phyloP scores from a whole-genome alignment of 2,329 filamentous ascomycete genomes.

The Fusarium stilboides region DNA sequence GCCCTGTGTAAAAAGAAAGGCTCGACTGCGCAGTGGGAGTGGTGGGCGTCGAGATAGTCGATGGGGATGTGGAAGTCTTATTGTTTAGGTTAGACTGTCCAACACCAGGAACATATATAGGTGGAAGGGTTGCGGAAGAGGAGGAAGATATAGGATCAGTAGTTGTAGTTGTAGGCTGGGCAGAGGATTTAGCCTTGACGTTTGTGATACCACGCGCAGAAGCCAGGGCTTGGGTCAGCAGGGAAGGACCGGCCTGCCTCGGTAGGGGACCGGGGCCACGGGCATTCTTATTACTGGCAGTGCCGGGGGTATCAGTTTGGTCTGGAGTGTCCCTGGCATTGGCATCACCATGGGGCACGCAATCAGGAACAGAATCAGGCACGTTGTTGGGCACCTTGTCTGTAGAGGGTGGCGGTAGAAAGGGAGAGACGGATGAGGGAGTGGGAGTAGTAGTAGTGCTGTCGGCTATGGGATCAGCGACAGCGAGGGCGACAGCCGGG shows the following conservation, averaged over 20 bases:
- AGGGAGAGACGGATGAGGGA: constrained; percentile 42
- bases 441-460: constrained; percentile 44
- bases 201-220: constrained; percentile 68
- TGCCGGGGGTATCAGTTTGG: constrained; percentile 29
- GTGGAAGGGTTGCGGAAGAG: constrained; percentile 19
- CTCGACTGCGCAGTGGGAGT: constrained; percentile 24
- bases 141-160: constrained; percentile 33
- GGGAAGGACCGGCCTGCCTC: constrained; percentile 66
- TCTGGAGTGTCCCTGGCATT: constrained; percentile 41
- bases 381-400: constrained; percentile 47
- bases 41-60: constrained; percentile 28
- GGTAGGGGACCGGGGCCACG: constrained; percentile 57
- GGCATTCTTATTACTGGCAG: constrained; percentile 62
- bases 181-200: constrained; percentile 34
- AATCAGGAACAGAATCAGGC: constrained; percentile 48
- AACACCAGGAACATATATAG: constrained; percentile 8
- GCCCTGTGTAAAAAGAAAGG: constrained; percentile 21
- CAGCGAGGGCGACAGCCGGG: constrained; percentile 36
- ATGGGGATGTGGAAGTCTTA: constrained; percentile 26
- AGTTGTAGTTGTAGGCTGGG: constrained; percentile 23
- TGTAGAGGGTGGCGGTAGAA: constrained; percentile 43
- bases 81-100: constrained; percentile 34
- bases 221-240: constrained; percentile 71
- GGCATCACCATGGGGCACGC: constrained; percentile 45
- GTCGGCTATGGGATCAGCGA: constrained; percentile 38